Base-by-base conservation (phyloP, 1,284 basidiomycete species). In the Austroboletus novae-zelandiae region DNA sequence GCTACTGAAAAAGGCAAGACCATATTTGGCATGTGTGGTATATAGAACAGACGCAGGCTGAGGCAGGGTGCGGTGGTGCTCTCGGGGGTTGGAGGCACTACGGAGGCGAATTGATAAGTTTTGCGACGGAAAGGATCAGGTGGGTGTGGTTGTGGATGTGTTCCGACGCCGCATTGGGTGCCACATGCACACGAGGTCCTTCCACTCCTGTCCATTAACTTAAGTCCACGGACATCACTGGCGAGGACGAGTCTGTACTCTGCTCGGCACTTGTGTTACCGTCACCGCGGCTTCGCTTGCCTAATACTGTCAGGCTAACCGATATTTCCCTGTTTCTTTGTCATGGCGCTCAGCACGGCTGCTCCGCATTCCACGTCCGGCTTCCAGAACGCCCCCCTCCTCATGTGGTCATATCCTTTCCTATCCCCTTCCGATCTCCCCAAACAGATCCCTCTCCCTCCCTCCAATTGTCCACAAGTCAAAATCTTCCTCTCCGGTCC, bases 211-310 rank as follows among this genome's bases (percentile, higher is more conserved):
- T 67, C 57, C 48, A 66, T 66, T 66, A 69, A 69, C 65, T 67
- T 67, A 67, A 67, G 58, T 67, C 65, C 65, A 71, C 65, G 65
- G 65, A 71, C 65, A 69, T 67, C 61, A 57, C 11, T 11, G 39
- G 61, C 49, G 62, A 60, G 58, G 47, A 65, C 51, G 48, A 55
- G 59, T 56, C 43, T 66, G 53, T 55, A 61, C 53, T 51, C 47
- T 67, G 62, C 56, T 66, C 65, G 68, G 68, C 68, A 66, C 58
- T 56, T 55, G 64, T 57, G 46, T 42, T 68, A 53, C 65, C 68
- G 68, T 70, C 62, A 70, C 68, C 65, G 68, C 62, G 68, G 67
- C 60, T 57, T 70, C 68, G 64, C 64, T 70, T 65, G 67, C 64
- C 55, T 68, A 61, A 60, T 67, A 56, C 46, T 55, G 52, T 45